phyloP scores from a whole-genome alignment of 75 land plant genomes.

The Pinus taeda region DNA sequence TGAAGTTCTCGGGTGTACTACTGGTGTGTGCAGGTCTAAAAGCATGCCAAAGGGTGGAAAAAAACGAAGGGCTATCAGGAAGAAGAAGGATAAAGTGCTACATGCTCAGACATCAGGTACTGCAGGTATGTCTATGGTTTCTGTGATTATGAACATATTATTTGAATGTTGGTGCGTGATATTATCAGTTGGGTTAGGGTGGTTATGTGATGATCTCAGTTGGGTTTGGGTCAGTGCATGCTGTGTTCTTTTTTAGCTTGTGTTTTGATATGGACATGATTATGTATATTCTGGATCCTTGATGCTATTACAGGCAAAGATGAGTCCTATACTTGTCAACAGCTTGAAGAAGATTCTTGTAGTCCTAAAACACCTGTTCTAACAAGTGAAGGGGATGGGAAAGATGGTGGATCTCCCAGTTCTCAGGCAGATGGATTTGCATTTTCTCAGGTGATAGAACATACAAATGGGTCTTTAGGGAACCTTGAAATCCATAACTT shows the following conservation, averaged over 20 bases:
- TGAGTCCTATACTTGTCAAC: not conserved
- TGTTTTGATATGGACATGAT: not conserved
- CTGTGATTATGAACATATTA: not conserved
- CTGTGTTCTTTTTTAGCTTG: not conserved
- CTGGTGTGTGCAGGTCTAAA: not conserved
- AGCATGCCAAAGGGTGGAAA: constrained; percentile 1
- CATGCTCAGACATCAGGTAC: not conserved
- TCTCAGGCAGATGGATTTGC: not conserved
- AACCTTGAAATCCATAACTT: not conserved
- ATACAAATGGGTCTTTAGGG: not conserved
- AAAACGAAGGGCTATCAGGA: not conserved
- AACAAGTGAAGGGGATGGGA: not conserved
- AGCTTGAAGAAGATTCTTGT: not conserved
- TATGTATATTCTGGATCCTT: not conserved
- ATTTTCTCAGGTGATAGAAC: not conserved
- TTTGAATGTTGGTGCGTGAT: not conserved
- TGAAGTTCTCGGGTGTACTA: not conserved
- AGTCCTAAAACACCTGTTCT: constrained; percentile 5
- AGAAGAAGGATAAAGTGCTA: not conserved
- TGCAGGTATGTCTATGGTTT: not conserved
- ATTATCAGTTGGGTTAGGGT: not conserved
- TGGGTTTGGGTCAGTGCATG: not conserved
- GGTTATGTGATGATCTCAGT: not conserved
- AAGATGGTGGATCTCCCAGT: not conserved
- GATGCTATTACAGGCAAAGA: not conserved